Evolutionary conservation across 1,139 yeast genomes (phyloP), one percentile per base, ranked within the genome.

Genomic region (Hansenula sp.): DNA sequence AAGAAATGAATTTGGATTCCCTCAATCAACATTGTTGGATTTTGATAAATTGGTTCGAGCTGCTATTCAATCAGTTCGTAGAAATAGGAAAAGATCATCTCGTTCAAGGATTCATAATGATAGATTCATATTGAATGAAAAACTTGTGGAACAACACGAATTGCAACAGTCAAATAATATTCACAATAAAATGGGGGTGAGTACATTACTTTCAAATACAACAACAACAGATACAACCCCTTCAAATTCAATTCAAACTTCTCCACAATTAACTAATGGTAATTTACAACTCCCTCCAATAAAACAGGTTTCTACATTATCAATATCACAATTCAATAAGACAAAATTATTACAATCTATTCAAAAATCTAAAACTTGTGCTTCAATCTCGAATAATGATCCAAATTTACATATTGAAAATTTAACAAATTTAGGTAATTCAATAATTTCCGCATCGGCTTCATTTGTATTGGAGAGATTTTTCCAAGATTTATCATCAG

Each of bases 21-120:
- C 82, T 1, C 66, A 65, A 9, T 76, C 75, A 4, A 71, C 77
- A 27, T 67, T 80, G 33, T 67, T 71, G 1, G 98, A 91, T 54
- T 91, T 93, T 61, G 96, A 90, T 62, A 85, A 84, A 61, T 74
- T 93, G 37, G 97, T 93, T 0, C 71, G 96, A 30, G 96, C 96
- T 3, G 98, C 96, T 0, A 84, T 93, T 25, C 99, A 93, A 61
- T 77, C 84, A 21, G 89, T 81, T 5, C 66, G 90, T 45, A 66
- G 90, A 48, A 83, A 83, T 58, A 70, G 86, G 48, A 82, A 81
- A 56, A 67, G 90, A 46, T 71, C 79, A 13, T 69, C 67, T 33
- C 45, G 54, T 15, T 47, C 53, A 11, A 37, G 52, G 16, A 32
- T 49, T 2, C 42, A 45, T 21, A 63, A 62, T 45, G 46, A 48